These are phyloP conservation scores for Yueomyces sp. DNA, from an alignment of 805 yeast species.

Conservation along the genomic window DNA sequence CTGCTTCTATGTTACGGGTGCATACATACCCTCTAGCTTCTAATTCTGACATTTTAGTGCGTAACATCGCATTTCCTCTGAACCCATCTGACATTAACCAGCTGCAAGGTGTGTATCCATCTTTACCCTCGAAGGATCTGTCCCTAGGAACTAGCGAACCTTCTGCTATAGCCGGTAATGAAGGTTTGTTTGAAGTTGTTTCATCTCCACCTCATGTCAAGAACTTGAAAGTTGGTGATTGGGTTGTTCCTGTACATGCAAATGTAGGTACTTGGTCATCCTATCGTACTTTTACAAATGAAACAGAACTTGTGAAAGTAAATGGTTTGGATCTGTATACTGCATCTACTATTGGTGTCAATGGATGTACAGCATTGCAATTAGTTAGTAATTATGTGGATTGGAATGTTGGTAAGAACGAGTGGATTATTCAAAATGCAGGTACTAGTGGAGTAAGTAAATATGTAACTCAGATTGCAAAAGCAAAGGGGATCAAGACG, in stretches of 20 bases:
- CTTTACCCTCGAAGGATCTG: slow-evolving; percentile 43
- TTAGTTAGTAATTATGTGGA: slow-evolving; percentile 58
- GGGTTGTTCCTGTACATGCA: slow-evolving; percentile 69
- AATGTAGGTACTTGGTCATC: slow-evolving; percentile 89
- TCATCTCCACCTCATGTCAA: slow-evolving; percentile 44
- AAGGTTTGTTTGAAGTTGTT: slow-evolving; percentile 81
- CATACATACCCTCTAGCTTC: not conserved
- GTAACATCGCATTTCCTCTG: slow-evolving; percentile 68
- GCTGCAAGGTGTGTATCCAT: slow-evolving; percentile 73
- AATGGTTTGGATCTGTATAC: slow-evolving; percentile 37
- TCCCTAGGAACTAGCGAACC: slow-evolving; percentile 50
- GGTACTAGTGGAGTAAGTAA: slow-evolving; percentile 94
- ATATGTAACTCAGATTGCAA: slow-evolving; percentile 79
- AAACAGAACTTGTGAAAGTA: slow-evolving; percentile 42
- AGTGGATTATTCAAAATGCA: slow-evolving; percentile 94
- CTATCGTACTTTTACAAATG: slow-evolving; percentile 48
- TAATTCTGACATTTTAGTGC: slow-evolving; percentile 31
- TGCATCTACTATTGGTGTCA: slow-evolving; percentile 85
- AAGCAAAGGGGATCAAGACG: slow-evolving; percentile 65
- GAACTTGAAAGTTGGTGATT: slow-evolving; percentile 54
- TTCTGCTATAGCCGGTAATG: slow-evolving; percentile 83
- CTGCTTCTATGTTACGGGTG: not conserved
- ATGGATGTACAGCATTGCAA: slow-evolving; percentile 86
- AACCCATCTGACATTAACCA: slow-evolving; percentile 88
- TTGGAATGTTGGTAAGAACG: slow-evolving; percentile 26